Evolutionary conservation across 495 filamentous ascomycete species (phyloP), one percentile per base, ranked within the genome.

Genomic region (Sabuloglossum arenarium): DNA sequence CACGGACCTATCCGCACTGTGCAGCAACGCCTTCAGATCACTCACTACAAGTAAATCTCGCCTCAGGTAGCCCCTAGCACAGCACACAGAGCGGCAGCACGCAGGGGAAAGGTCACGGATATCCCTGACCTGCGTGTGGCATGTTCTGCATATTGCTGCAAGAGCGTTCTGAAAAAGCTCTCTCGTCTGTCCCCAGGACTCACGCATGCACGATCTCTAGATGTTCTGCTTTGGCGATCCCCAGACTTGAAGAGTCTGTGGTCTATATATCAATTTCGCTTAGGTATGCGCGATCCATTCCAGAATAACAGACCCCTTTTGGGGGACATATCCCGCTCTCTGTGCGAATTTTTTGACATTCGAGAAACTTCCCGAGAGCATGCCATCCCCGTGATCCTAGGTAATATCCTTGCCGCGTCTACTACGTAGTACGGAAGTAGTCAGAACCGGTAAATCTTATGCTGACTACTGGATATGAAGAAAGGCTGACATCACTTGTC

Each of bases 1-100:
- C 47, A 51, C 47, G 47, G 47, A 51, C 47, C 27, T 51, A 51
- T 51, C 47, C 47, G 47, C 47, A 19, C 47, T 23, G 47, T 51
- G 47, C 47, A 47, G 45, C 45, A 47, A 14, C 45, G 45, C 45
- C 45, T 47, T 47, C 45, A 24, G 19, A 24, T 8, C 34, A 39
- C n/a, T 39, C 34, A 39, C 34, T 16, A 8, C 34, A 39, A 8
- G 16, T 39, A 8, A 39, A 39, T 39, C 34, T 39, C 34, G 16
- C 34, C 34, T 39, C 34, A n/a, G n/a, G 34, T 16, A 39, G 16
- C 34, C 34, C 34, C 34, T 16, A 8, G 16, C 16, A 16, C 34
- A 39, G 16, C 34, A 16, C 45, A 24, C 21, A 51, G 47, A 51
- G 47, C 47, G 47, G 47, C 47, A 51, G 12, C 24, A 51, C 24